Conservation (phyloP, 2,329 filamentous ascomycete species). For the Arthrobotrys sinensis region DNA sequence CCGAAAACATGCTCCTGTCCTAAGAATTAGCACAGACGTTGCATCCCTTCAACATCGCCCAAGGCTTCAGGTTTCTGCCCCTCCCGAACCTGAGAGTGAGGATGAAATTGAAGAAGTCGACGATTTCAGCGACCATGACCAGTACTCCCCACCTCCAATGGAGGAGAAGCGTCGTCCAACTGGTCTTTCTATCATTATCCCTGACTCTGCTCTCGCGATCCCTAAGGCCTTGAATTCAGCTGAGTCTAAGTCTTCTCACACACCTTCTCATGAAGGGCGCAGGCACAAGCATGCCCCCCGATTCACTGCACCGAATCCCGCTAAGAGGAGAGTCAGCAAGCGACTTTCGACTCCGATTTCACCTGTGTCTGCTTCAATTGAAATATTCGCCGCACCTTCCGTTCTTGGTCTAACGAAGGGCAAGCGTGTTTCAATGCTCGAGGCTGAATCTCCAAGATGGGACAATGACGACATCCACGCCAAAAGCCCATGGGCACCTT, state of each 20-base stretch:
- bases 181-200: slow-evolving; percentile 58
- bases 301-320: slow-evolving; percentile 50
- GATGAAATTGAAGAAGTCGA: slow-evolving; percentile 58
- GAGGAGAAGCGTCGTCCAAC: slow-evolving; percentile 54
- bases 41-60: slow-evolving; percentile 46
- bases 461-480: slow-evolving; percentile 49
- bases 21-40: slow-evolving; percentile 59
- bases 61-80: slow-evolving; percentile 49
- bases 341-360: slow-evolving; percentile 58
- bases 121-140: slow-evolving; percentile 55
- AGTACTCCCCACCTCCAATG: slow-evolving; percentile 44
- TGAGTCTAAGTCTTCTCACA: slow-evolving; percentile 47
- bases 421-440: slow-evolving; percentile 52
- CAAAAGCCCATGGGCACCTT: slow-evolving; percentile 72
- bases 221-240: slow-evolving; percentile 50
- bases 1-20: slow-evolving; percentile 43
- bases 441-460: slow-evolving; percentile 56
- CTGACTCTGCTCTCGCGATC: slow-evolving; percentile 44
- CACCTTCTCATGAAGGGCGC: slow-evolving; percentile 41
- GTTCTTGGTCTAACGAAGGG: slow-evolving; percentile 48
- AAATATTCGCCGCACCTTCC: slow-evolving; percentile 59
- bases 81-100: slow-evolving; percentile 43
- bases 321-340: slow-evolving; percentile 56
- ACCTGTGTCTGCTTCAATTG: slow-evolving; percentile 51
- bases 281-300: slow-evolving; percentile 46